Evolutionary conservation across 1,284 basidiomycete species (phyloP), one percentile per base, ranked within the genome.

Genomic region (Puccinia horiana): DNA sequence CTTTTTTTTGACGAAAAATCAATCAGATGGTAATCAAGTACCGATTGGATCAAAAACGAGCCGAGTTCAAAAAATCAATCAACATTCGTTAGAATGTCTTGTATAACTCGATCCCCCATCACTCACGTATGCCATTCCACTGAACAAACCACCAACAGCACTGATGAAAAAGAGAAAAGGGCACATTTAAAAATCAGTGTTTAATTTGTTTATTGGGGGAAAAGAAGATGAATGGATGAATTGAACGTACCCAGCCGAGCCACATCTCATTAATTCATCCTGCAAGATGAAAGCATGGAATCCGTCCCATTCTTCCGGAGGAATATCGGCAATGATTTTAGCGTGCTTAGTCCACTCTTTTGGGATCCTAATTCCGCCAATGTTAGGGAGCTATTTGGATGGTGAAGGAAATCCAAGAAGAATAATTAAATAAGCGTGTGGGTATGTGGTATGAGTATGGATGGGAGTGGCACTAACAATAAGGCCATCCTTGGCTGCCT

Each of bases 271-370:
- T 40, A 81, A 37, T 54, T 81, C 79, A 75, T 81, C 79, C 37
- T 81, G 79, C 20, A 81, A 40, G 58, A 81, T 67, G n/a, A 81
- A 75, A 40, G 69, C 83, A 83, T 85, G 84, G 67, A 81, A 81
- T 6, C 79, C 79, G 49, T 82, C 72, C 80, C 80, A 82, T 44
- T 82, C 80, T 54, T 82, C 80, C 23, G 73, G 72, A 8, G 72
- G 32, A 23, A 82, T 82, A 70, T 76, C 80, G 29, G 70, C 80
- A 32, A 82, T 82, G n/a, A 82, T 82, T 75, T 75, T 82, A 18
- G 73, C 80, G 47, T 82, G 47, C 47, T 76, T 49, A 12, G 61
- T 75, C 80, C 80, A 82, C 42, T 82, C 80, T 76, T 76, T 75
- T 23, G 80, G 80, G 37, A 82, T 82, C 26, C 37, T 49, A 1